A percentile compares a stretch with the other conserved stretches of the same genome.
Evolutionary conservation across 768 basidiomycete species (phyloP).

Genomic region (Lyophyllum atratum): DNA sequence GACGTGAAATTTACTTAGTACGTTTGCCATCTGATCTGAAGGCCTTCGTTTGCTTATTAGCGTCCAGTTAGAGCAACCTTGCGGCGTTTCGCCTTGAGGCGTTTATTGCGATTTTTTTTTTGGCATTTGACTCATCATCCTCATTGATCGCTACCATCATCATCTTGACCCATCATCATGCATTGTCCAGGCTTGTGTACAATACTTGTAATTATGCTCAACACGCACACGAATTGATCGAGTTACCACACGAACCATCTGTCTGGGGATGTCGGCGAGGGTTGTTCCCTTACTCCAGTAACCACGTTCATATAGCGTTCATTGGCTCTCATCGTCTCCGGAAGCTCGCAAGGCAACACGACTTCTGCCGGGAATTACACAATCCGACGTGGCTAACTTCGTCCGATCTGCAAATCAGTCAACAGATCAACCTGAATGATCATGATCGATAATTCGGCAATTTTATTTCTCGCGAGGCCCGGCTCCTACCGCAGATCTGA

Average conservation of each 20-base stretch:
- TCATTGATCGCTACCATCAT: slow-evolving; percentile 10
- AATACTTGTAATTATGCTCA: not conserved
- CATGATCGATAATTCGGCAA: slow-evolving; percentile 36
- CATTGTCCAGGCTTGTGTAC: not conserved
- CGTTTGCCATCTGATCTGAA: slow-evolving; percentile 3
- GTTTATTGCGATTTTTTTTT: slow-evolving; percentile 9
- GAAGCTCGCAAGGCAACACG: slow-evolving; percentile 15
- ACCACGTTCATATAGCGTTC: not conserved
- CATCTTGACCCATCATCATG: slow-evolving; percentile 11
- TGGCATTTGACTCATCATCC: slow-evolving; percentile 12
- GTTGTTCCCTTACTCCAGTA: not conserved
- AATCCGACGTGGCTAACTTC: slow-evolving; percentile 11
- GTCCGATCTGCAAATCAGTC: slow-evolving; percentile 30
- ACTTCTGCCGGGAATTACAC: slow-evolving; percentile 10
- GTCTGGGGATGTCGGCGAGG: not conserved
- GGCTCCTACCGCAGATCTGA: slow-evolving; percentile 22
- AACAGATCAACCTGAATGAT: slow-evolving; percentile 25
- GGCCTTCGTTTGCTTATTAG: slow-evolving; percentile 6
- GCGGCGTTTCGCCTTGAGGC: slow-evolving; percentile 6
- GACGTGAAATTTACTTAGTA: slow-evolving; percentile 31
- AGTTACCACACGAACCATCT: not conserved
- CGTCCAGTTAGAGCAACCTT: slow-evolving; percentile 10
- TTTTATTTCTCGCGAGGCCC: slow-evolving; percentile 21
- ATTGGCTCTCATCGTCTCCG: not conserved
- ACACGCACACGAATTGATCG: not conserved